Base-by-base conservation (phyloP, 768 basidiomycete genomes). In the Naganishia onofrii region DNA sequence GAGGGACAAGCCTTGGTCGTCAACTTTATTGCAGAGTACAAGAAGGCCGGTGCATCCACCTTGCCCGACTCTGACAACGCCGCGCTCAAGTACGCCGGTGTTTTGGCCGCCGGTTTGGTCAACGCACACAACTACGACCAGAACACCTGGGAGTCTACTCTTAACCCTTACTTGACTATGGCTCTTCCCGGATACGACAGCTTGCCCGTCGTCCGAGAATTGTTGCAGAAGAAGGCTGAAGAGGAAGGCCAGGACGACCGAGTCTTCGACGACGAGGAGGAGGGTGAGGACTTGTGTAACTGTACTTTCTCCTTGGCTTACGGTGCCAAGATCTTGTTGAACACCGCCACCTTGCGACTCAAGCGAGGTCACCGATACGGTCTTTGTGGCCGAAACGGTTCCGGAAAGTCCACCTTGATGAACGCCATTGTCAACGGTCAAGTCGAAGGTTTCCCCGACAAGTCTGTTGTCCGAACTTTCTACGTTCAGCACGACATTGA, bases 401-500 rank as follows among this genome's bases (percentile, higher is more conserved):
- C 93, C 78, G 94, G 94, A 77, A 97, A 97, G 72, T 82, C 81
- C 29, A 82, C 81, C 70, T 78, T 82, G 66, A 77, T 80, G 77
- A 76, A 79, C 73, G 76, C 72, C 74, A 79, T 78, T 71, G 76
- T 83, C 73, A 83, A 79, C 74, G 77, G 73, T 70, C 94, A 97
- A 84, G 94, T 97, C 76, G 94, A 97, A 79, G 94, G 94, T 76
- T 97, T 97, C 90, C 94, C 94, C 15, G 94, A 93, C 23, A 92
- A 93, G 68, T 91, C 94, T 66, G 90, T 93, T 80, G 94, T 97
- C 80, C 92, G 94, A 81, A 97, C 94, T 72, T 97, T 95, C 88
- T 97, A 96, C 84, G 94, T 97, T 80, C 94, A 95, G 86, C 94
- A 97, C 86, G 94, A 97, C 81, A 96, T 97, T 74, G 94, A 97